Conservation (phyloP, 164 flowering plant species). For the Nymphaea thermarum region DNA sequence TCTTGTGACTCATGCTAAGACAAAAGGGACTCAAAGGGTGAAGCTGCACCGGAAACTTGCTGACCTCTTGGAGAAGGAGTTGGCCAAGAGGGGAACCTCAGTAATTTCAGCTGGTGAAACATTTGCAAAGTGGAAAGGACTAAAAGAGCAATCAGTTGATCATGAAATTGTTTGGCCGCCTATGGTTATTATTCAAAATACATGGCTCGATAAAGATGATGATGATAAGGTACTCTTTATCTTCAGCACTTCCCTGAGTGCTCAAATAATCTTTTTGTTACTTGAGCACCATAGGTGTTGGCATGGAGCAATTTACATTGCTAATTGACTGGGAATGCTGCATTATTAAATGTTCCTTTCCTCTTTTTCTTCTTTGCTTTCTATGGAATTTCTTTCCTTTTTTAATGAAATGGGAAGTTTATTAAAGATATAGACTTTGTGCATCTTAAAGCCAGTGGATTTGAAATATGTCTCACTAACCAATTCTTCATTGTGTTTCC, state of each 20-base stretch:
- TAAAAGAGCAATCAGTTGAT: conserved; percentile 31
- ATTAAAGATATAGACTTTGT: too few species aligned
- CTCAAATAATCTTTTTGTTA: background rate
- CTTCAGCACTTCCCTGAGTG: background rate
- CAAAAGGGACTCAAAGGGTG: conserved; percentile 62
- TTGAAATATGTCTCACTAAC: too few species aligned
- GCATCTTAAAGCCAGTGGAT: too few species aligned
- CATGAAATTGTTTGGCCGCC: conserved; percentile 94
- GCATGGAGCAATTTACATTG: background rate
- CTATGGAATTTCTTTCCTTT: too few species aligned
- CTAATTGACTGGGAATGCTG: background rate
- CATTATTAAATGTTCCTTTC: too few species aligned
- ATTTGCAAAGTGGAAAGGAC: conserved; percentile 73
- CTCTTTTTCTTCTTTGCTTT: too few species aligned
- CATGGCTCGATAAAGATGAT: conserved; percentile 56
- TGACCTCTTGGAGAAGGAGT: conserved; percentile 65
- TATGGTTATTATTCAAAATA: conserved; percentile 79
- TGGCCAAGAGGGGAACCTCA: conserved; percentile 50
- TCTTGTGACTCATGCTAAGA: conserved; percentile 72
- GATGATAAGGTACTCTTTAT: conserved; percentile 56
- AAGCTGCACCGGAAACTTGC: conserved; percentile 73
- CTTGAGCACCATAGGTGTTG: background rate
- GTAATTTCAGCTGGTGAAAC: conserved; percentile 58
- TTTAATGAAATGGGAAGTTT: too few species aligned
- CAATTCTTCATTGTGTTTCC: too few species aligned